Evolutionary conservation across 1,139 yeast genomes (phyloP).

Genomic region (Lodderomyces jiufengensis): DNA sequence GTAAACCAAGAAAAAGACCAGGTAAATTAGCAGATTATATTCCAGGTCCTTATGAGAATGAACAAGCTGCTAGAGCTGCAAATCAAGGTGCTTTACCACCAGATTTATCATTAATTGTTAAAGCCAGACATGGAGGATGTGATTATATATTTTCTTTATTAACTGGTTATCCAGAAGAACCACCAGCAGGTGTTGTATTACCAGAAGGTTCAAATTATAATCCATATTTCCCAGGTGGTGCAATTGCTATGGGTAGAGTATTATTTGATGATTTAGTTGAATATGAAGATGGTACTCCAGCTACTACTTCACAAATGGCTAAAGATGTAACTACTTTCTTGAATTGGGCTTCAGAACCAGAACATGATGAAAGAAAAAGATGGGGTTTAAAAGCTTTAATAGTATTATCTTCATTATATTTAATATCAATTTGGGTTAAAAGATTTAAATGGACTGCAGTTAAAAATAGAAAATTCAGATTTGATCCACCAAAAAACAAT

Average conservation of each 20-base stretch:
- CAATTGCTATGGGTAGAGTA: constrained; percentile 99
- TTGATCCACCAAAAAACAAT: constrained; percentile 69
- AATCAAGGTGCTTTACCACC: constrained; percentile 99
- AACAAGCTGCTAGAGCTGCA: constrained; percentile 99
- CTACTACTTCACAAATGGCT: constrained; percentile 98
- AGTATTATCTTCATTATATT: constrained; percentile 74
- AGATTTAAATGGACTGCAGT: constrained; percentile 97
- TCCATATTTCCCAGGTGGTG: constrained; percentile 99
- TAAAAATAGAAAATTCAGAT: constrained; percentile 92
- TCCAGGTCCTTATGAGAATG: constrained; percentile 95
- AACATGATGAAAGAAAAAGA: constrained; percentile 97
- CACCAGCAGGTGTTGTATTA: constrained; percentile 94
- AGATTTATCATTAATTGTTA: constrained; percentile 92
- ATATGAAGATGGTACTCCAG: constrained; percentile 98
- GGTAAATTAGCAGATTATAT: constrained; percentile 96
- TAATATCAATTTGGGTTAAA: constrained; percentile 88
- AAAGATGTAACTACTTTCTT: constrained; percentile 94
- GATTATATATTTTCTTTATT: constrained; percentile 92
- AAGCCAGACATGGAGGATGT: constrained; percentile 98
- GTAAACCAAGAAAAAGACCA: constrained; percentile 96
- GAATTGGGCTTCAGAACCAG: constrained; percentile 99
- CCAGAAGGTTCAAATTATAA: constrained; percentile 96
- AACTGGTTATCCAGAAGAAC: constrained; percentile 98
- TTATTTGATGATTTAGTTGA: constrained; percentile 95
- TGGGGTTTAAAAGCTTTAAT: constrained; percentile 92